Evolutionary conservation across 805 yeast species (phyloP).

Genomic region (Candida sanyiensis): DNA sequence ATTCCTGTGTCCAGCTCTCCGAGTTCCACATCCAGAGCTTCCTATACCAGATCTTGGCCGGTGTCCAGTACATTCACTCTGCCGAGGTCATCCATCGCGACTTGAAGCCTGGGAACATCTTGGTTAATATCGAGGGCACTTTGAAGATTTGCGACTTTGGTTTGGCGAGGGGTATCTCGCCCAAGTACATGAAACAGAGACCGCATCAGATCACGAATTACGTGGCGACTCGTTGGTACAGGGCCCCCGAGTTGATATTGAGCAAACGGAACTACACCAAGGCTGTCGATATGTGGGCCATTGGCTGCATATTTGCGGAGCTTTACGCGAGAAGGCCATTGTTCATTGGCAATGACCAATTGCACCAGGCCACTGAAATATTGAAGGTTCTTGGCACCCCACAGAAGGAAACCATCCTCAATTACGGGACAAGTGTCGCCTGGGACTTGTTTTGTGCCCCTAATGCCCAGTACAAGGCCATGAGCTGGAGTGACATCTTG

Average conservation of each 20-base stretch:
- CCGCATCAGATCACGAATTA: slow-evolving; percentile 61
- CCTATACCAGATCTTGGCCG: slow-evolving; percentile 78
- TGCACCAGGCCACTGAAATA: slow-evolving; percentile 68
- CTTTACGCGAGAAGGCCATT: slow-evolving; percentile 74
- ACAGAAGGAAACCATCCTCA: slow-evolving; percentile 35
- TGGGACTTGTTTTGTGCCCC: slow-evolving; percentile 42
- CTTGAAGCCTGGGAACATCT: slow-evolving; percentile 84
- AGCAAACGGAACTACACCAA: slow-evolving; percentile 55
- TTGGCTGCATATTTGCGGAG: slow-evolving; percentile 87
- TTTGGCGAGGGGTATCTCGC: slow-evolving; percentile 69
- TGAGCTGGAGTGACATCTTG: slow-evolving; percentile 48
- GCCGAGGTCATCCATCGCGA: slow-evolving; percentile 93
- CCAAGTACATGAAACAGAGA: slow-evolving; percentile 30
- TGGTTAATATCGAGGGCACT: slow-evolving; percentile 67
- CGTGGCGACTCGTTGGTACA: slow-evolving; percentile 93
- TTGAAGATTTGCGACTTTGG: slow-evolving; percentile 94
- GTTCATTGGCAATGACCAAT: slow-evolving; percentile 68
- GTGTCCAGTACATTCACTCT: slow-evolving; percentile 81
- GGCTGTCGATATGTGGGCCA: slow-evolving; percentile 86
- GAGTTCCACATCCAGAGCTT: slow-evolving; percentile 77
- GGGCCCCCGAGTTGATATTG: slow-evolving; percentile 86
- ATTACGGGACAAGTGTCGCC: slow-evolving; percentile 42
- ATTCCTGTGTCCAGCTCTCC: slow-evolving; percentile 70
- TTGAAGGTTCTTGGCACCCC: slow-evolving; percentile 71
- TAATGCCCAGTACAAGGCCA: slow-evolving; percentile 35